Percentiles rank a stretch among this genome's conserved stretches.
These are phyloP conservation scores for Pseudogymnoascus sp. DNA, from an alignment of 2,329 filamentous ascomycete species.

Conservation along the genomic window DNA sequence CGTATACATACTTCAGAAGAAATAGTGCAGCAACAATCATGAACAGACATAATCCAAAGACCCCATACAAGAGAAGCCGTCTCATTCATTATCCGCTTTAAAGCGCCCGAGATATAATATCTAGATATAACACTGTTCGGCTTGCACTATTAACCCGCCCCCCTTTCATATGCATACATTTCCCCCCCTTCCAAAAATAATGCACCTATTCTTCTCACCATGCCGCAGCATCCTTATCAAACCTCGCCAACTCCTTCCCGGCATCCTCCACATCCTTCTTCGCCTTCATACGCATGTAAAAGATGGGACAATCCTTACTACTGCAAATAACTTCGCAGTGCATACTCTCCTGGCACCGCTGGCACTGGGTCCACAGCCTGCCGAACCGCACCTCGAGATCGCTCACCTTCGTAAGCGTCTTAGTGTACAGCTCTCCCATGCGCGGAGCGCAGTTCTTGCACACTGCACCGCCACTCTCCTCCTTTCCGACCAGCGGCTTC, in stretches of 20 bases:
- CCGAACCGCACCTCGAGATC: slow-evolving; percentile 92
- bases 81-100: background rate
- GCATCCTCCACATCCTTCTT: slow-evolving; percentile 98
- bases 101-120: background rate
- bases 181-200: background rate
- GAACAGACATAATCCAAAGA: too few species aligned
- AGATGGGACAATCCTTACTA: slow-evolving; percentile 94
- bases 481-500: slow-evolving; percentile 76
- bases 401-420: slow-evolving; percentile 77
- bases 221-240: slow-evolving; percentile 76
- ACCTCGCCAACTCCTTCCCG: slow-evolving; percentile 80
- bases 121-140: background rate
- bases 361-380: slow-evolving; percentile 94
- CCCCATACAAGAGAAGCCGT: background rate
- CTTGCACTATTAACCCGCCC: background rate
- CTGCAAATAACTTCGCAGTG: slow-evolving; percentile 98
- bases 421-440: slow-evolving; percentile 87
- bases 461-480: slow-evolving; percentile 77
- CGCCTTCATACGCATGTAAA: slow-evolving; percentile 99
- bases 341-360: slow-evolving; percentile 94
- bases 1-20: too few species aligned
- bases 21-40: too few species aligned
- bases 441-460: slow-evolving; percentile 79
- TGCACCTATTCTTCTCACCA: slow-evolving; percentile 20
- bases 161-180: background rate